A percentile compares a stretch with the other conserved stretches of the same genome.
These are phyloP conservation scores for Xylaria sp. DNA, from an alignment of 2,329 filamentous ascomycete genomes.

Conservation along the genomic window DNA sequence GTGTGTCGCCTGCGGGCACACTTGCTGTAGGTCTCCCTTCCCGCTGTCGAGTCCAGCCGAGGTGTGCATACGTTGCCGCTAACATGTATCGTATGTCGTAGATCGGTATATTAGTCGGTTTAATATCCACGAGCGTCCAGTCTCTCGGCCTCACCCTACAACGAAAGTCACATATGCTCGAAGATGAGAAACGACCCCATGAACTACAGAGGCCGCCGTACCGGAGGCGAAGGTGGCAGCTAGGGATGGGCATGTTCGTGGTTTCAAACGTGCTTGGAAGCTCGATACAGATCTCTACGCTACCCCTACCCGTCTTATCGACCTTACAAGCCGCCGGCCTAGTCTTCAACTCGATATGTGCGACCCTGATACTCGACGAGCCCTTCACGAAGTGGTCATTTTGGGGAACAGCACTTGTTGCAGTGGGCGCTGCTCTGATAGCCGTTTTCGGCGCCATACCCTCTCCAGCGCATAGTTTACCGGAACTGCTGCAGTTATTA, in stretches of 20 bases:
- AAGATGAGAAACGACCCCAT: constrained; percentile 88
- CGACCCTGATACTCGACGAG: constrained; percentile 89
- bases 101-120: constrained; percentile 92
- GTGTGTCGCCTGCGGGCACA: constrained; percentile 78
- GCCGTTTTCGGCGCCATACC: constrained; percentile 94
- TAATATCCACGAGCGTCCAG: constrained; percentile 93
- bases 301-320: constrained; percentile 92
- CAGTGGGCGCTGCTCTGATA: constrained; percentile 87
- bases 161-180: constrained; percentile 96
- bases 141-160: constrained; percentile 95
- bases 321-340: constrained; percentile 95
- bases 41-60: background rate
- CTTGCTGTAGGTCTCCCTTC: constrained; percentile 40
- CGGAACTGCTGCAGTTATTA: constrained; percentile 82
- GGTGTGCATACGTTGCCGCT: constrained; percentile 22
- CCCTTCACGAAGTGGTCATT: constrained; percentile 96
- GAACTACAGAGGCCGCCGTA: constrained; percentile 87
- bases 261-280: constrained; percentile 93
- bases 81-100: constrained; percentile 51
- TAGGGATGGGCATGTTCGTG: constrained; percentile 97
- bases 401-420: constrained; percentile 88
- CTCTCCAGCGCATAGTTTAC: constrained; percentile 87
- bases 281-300: constrained; percentile 95
- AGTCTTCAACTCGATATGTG: constrained; percentile 98
- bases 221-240: constrained; percentile 90